Evolutionary conservation across 1,284 basidiomycete species (phyloP).

Genomic region (Ceratobasidium sp.): DNA sequence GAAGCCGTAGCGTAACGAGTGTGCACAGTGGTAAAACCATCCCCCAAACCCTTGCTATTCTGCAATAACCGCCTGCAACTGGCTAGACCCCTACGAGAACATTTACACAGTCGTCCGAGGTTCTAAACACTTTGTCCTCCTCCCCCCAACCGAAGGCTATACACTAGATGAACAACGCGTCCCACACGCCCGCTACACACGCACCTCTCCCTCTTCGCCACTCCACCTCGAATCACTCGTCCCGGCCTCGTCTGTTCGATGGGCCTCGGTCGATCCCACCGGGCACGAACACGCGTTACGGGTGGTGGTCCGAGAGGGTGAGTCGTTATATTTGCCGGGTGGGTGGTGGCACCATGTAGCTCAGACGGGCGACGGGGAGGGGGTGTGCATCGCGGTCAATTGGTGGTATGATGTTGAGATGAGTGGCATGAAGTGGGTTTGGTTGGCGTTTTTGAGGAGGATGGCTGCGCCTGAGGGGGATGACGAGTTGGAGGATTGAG

Average conservation of each 20-base stretch:
- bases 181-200: conserved; percentile 73
- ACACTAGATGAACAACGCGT: conserved; percentile 75
- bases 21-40: conserved; percentile 76
- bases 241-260: conserved; percentile 63
- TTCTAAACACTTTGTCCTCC: conserved; percentile 82
- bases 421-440: conserved; percentile 73
- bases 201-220: conserved; percentile 54
- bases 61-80: background rate
- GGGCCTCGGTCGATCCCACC: conserved; percentile 79
- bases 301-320: conserved; percentile 73
- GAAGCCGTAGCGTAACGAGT: conserved; percentile 78
- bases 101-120: conserved; percentile 88
- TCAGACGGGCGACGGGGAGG: conserved; percentile 66
- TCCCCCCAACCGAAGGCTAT: conserved; percentile 89
- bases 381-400: conserved; percentile 76
- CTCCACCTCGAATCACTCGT: conserved; percentile 60
- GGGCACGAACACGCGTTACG: conserved; percentile 62
- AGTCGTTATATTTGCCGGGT: conserved; percentile 87
- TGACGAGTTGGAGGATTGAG: conserved; percentile 1
- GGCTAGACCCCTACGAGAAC: conserved; percentile 90
- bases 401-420: conserved; percentile 90
- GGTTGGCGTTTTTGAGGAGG: conserved; percentile 69
- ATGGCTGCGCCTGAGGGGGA: conserved; percentile 42
- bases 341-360: conserved; percentile 93
- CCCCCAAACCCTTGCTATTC: background rate